phyloP scores from a whole-genome alignment of 2,329 filamentous ascomycete species.

The Cladophialophora carrionii region DNA sequence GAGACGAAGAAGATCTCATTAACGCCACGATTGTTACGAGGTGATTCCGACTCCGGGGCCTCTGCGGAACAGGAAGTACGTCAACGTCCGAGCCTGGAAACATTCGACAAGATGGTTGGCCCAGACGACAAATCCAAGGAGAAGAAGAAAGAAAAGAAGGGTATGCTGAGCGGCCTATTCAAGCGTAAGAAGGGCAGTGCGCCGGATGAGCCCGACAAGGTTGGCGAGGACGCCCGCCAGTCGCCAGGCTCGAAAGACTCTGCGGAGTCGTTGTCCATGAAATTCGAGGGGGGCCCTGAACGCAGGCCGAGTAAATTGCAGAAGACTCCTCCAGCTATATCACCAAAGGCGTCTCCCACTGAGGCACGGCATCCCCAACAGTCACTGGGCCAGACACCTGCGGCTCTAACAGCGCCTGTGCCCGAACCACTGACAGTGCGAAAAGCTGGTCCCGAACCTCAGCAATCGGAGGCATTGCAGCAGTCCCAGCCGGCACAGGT shows the following conservation, averaged over 20 bases:
- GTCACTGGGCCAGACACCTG: conserved; percentile 10
- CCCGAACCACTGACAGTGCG: conserved; percentile 29
- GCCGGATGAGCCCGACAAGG: conserved; percentile 59
- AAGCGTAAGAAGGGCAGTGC: conserved; percentile 62
- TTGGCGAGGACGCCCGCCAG: conserved; percentile 61
- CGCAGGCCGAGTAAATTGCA: conserved; percentile 70
- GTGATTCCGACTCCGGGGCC: conserved; percentile 84
- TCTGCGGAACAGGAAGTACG: conserved; percentile 72
- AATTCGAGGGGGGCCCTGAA: conserved; percentile 51
- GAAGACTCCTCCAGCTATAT: conserved; percentile 60
- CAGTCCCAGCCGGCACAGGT: conserved; percentile 25
- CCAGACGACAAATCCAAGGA: conserved; percentile 66
- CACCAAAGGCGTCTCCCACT: conserved; percentile 42
- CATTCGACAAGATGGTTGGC: conserved; percentile 68
- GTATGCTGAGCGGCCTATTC: conserved; percentile 72
- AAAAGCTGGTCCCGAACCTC: conserved; percentile 25
- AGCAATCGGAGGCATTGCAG: conserved; percentile 9
- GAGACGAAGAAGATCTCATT: conserved; percentile 98
- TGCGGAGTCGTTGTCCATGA: conserved; percentile 46
- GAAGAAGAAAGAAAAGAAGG: conserved; percentile 73
- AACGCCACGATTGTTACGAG: conserved; percentile 86
- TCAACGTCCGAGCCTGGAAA: conserved; percentile 71
- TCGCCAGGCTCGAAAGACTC: conserved; percentile 52
- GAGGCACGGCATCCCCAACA: conserved; percentile 35
- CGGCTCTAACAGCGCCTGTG: conserved; percentile 26